Base-by-base conservation (phyloP, 768 basidiomycete species). In the Fomitopsis pulvina region DNA sequence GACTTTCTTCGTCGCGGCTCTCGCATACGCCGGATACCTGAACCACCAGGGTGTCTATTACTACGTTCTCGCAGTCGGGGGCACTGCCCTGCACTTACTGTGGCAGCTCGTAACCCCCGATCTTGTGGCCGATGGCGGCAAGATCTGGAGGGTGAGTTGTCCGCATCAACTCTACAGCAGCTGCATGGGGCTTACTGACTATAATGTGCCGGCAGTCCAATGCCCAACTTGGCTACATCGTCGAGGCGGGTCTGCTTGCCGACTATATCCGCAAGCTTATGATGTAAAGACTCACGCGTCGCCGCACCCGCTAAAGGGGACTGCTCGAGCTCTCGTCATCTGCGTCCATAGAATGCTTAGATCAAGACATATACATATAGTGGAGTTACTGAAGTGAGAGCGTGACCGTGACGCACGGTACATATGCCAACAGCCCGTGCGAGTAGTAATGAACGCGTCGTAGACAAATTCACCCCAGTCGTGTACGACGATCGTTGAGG, bases 21-120 rank as follows among this genome's bases (percentile, higher is more conserved):
- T 89, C 21, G 63, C 70, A 16, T 52, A 71, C 28, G 73, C 76
- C 0, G 87, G 86, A 0, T 64, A 72, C 55, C 59, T 70, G 10
- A 82, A 85, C 50, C 60, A 63, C 0, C 78, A 83, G 40, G 77
- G 81, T 3, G 61, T 60, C 18, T 55, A 67, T 0, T 80, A 71
- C 57, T 78, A 71, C 57, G 32, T 67, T 16, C 24, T 79, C 11
- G 70, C 77, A 0, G 67, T 76, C 20, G 75, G 74, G 2, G 77
- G 77, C 6, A 65, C 75, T 2, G 60, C 66, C 6, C 30, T 60
- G 27, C 76, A 79, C 51, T 60, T 79, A 21, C 47, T 69, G 2
- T 78, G 75, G 74, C 78, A 79, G 59, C 71, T 71, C 56, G 47
- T 51, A 26, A 75, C 70, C 1, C 29, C 45, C 0, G 48, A 53